Conservation (phyloP, 1,284 basidiomycete genomes). For the Neonothopanus nambi region DNA sequence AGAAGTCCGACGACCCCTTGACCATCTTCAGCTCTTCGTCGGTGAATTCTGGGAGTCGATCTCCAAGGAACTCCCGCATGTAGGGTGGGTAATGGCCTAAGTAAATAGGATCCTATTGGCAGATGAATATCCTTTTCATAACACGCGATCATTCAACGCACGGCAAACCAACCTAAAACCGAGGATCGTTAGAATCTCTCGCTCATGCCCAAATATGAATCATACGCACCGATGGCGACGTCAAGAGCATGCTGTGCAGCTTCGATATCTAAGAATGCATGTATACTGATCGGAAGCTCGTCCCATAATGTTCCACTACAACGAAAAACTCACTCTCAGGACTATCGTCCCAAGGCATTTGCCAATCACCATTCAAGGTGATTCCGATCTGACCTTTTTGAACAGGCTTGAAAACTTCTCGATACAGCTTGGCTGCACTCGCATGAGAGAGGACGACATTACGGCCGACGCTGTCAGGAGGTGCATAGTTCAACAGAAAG, state of each 20-base stretch:
- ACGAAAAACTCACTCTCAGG: constrained; percentile 54
- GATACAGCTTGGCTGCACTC: constrained; percentile 63
- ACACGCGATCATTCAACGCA: constrained; percentile 52
- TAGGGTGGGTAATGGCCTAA: constrained; percentile 70
- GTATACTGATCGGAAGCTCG: neutral
- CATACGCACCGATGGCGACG: constrained; percentile 56
- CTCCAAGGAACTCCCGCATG: constrained; percentile 60
- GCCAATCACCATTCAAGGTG: constrained; percentile 74
- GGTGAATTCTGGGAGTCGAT: constrained; percentile 67
- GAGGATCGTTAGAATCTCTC: constrained; percentile 21
- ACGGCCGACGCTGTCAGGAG: constrained; percentile 69
- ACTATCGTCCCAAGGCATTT: constrained; percentile 65
- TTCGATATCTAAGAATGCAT: constrained; percentile 47
- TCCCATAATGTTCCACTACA: neutral
- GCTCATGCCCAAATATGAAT: constrained; percentile 13
- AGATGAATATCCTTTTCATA: constrained; percentile 36
- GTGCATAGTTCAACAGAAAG: neutral
- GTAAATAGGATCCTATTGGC: constrained; percentile 65
- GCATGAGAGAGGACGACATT: constrained; percentile 71
- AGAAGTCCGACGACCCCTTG: constrained; percentile 71
- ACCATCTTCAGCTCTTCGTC: constrained; percentile 61
- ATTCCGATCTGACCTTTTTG: constrained; percentile 71
- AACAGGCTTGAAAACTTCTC: constrained; percentile 53
- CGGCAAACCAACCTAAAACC: constrained; percentile 60
- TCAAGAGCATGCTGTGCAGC: constrained; percentile 69